Evolutionary conservation across 495 filamentous ascomycete species (phyloP).

Genomic region (Halenospora varia): DNA sequence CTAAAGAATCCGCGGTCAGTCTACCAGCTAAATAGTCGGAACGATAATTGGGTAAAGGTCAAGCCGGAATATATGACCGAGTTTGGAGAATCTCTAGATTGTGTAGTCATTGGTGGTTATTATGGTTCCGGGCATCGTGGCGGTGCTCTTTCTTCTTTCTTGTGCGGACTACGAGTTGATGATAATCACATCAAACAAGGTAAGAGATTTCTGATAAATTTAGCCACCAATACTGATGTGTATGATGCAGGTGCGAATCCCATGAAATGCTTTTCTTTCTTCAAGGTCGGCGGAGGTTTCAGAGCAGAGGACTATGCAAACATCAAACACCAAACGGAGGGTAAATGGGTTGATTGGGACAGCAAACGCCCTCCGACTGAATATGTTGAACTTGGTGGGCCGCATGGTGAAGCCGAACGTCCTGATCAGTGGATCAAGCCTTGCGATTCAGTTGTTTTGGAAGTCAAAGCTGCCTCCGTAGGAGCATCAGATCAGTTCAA

Average conservation of each 20-base stretch:
- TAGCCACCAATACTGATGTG: neutral
- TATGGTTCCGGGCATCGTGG: slow-evolving; percentile 85
- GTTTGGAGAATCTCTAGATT: slow-evolving; percentile 90
- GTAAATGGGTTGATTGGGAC: slow-evolving; percentile 90
- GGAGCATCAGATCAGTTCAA: slow-evolving; percentile 71
- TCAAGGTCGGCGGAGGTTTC: slow-evolving; percentile 94
- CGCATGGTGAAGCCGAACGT: slow-evolving; percentile 64
- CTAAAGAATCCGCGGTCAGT: slow-evolving; percentile 87
- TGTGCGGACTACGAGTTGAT: slow-evolving; percentile 80
- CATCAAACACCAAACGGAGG: slow-evolving; percentile 78
- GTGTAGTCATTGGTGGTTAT: slow-evolving; percentile 87
- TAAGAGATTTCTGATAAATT: neutral
- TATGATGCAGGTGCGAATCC: slow-evolving; percentile 38
- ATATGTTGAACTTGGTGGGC: slow-evolving; percentile 79
- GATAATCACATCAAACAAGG: slow-evolving; percentile 55
- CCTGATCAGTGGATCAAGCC: slow-evolving; percentile 96
- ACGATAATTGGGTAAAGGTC: slow-evolving; percentile 98
- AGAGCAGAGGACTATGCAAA: slow-evolving; percentile 78
- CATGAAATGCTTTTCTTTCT: slow-evolving; percentile 85
- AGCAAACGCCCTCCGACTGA: slow-evolving; percentile 70
- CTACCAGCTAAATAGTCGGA: slow-evolving; percentile 86
- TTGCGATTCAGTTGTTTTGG: slow-evolving; percentile 78
- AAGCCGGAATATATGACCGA: slow-evolving; percentile 99
- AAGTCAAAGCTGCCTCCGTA: slow-evolving; percentile 86
- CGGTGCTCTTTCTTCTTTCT: slow-evolving; percentile 75